Evolutionary conservation across 805 yeast genomes (phyloP).

Genomic region (Wickerhamiella dianesei): DNA sequence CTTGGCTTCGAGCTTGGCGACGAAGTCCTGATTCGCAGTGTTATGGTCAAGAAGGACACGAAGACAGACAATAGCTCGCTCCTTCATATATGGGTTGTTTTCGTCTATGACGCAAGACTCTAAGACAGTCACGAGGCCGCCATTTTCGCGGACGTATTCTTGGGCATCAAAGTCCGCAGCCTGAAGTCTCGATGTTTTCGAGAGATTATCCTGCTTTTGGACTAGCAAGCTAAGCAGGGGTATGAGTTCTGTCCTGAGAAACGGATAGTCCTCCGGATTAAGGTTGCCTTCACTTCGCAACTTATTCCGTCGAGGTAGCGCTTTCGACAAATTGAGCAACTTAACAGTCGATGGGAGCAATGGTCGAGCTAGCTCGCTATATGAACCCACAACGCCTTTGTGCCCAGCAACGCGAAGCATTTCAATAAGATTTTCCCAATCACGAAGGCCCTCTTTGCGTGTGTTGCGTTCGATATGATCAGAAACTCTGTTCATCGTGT

Average conservation of each 20-base stretch:
- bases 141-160: constrained; percentile 48
- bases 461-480: not conserved
- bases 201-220: constrained; percentile 38
- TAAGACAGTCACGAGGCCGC: constrained; percentile 58
- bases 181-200: constrained; percentile 52
- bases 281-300: constrained; percentile 1
- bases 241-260: constrained; percentile 2
- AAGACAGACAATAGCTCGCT: constrained; percentile 67
- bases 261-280: constrained; percentile 11
- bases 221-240: constrained; percentile 40
- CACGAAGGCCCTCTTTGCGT: not conserved
- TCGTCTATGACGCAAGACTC: constrained; percentile 78
- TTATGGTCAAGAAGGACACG: constrained; percentile 55
- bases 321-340: constrained; percentile 2
- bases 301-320: constrained; percentile 2
- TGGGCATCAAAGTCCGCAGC: constrained; percentile 42
- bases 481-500: not conserved
- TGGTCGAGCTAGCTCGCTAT: not conserved
- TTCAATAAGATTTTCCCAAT: not conserved
- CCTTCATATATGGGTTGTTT: constrained; percentile 69
- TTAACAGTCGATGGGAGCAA: not conserved
- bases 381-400: not conserved
- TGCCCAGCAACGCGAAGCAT: not conserved
- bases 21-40: constrained; percentile 57
- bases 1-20: constrained; percentile 63